A percentile compares a stretch with the other conserved stretches of the same genome.
These are phyloP conservation scores for Trametes cingulata DNA, from an alignment of 768 basidiomycete genomes.

Conservation along the genomic window DNA sequence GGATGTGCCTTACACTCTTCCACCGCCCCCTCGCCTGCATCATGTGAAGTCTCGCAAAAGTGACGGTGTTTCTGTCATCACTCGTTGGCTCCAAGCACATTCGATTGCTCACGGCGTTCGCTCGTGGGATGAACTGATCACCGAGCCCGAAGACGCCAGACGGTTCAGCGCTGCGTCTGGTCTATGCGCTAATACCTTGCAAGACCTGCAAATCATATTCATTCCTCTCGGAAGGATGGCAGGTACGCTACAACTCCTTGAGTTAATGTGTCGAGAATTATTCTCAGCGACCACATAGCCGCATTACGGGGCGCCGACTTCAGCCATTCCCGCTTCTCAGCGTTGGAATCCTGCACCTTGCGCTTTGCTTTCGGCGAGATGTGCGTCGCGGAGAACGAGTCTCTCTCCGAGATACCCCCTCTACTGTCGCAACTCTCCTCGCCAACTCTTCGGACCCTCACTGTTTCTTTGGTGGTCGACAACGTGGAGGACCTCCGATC, in stretches of 20 bases:
- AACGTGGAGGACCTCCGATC: conserved; percentile 25
- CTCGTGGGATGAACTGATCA: neutral
- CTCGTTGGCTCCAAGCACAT: neutral
- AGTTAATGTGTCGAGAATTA: too few species aligned
- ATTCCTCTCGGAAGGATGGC: neutral
- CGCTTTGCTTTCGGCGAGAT: conserved; percentile 26
- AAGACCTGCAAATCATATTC: conserved; percentile 11
- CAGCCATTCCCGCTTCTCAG: conserved; percentile 13
- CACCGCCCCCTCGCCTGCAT: neutral
- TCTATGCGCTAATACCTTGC: neutral
- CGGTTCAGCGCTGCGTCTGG: neutral
- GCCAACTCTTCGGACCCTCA: conserved; percentile 18
- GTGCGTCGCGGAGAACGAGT: conserved; percentile 27
- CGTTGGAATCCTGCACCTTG: conserved; percentile 23
- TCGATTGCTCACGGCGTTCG: neutral
- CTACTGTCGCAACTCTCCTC: conserved; percentile 25
- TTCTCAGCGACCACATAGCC: neutral
- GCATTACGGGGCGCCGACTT: conserved; percentile 2
- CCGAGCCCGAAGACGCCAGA: neutral
- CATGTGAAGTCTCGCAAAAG: neutral
- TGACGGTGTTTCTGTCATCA: neutral
- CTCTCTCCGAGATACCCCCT: conserved; percentile 23
- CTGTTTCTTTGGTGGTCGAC: conserved; percentile 24
- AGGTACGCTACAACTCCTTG: neutral
- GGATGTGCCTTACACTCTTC: neutral